A percentile compares a stretch with the other conserved stretches of the same genome.
phyloP scores from a whole-genome alignment of 345 rosid genomes.

The Carallia brachiata region DNA sequence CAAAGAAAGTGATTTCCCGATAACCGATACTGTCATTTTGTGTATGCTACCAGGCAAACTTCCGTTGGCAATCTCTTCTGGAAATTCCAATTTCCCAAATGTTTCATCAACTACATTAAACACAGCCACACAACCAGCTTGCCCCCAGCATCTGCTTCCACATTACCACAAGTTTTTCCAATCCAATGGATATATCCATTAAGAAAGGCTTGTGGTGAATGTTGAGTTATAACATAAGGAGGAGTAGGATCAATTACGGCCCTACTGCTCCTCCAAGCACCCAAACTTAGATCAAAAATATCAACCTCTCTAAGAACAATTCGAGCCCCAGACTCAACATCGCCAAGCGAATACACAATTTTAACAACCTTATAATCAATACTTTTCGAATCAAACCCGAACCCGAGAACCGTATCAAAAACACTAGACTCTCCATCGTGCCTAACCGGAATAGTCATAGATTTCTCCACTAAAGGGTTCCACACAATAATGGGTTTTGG shows the following conservation, averaged over 20 bases:
- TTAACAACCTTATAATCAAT: slow-evolving; percentile 16
- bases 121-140: not conserved
- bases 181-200: slow-evolving; percentile 17
- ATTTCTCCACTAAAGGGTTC: slow-evolving; percentile 15
- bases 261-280: slow-evolving; percentile 11
- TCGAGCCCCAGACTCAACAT: not conserved
- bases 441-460: slow-evolving; percentile 1
- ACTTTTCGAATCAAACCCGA: slow-evolving; percentile 11
- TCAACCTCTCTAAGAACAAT: slow-evolving; percentile 4
- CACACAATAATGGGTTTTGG: slow-evolving; percentile 7
- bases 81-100: slow-evolving; percentile 8
- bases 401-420: slow-evolving; percentile 12
- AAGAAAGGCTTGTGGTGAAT: slow-evolving; percentile 6
- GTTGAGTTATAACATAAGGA: not conserved
- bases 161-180: not conserved
- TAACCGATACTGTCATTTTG: not conserved
- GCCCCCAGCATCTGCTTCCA: not conserved
- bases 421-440: not conserved
- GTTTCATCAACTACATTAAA: slow-evolving; percentile 5
- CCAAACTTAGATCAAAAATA: slow-evolving; percentile 9
- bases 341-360: not conserved
- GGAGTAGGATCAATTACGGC: not conserved
- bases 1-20: not conserved
- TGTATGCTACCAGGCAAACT: not conserved
- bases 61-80: not conserved